phyloP scores from a whole-genome alignment of 2,329 filamentous ascomycete genomes.

The Fusarium sp. region DNA sequence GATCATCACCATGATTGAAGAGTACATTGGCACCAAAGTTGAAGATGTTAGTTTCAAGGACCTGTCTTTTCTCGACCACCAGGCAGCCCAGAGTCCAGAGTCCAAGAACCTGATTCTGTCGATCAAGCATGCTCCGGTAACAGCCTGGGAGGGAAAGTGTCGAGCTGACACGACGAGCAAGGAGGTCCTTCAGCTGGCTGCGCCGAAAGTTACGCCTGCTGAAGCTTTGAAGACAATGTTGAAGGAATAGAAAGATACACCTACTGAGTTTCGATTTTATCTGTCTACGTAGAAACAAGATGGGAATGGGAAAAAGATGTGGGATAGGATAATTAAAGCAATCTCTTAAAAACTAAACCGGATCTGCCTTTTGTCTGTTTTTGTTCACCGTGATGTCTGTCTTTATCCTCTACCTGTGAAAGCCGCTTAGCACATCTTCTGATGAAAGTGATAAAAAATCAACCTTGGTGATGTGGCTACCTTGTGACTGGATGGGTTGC shows the following conservation, averaged over 20 bases:
- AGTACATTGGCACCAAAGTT: neutral
- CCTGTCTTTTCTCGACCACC: accelerated
- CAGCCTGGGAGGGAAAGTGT: neutral
- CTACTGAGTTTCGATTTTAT: no score
- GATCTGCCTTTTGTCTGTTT: no score
- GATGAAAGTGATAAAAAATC: no score
- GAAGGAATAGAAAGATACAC: no score
- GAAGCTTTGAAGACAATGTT: neutral
- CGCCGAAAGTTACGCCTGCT: neutral
- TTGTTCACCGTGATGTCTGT: accelerated
- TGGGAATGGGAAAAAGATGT: no score
- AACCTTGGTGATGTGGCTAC: no score
- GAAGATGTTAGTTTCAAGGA: neutral
- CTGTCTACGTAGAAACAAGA: no score
- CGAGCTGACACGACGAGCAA: neutral
- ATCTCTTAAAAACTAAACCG: no score
- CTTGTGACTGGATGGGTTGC: no score
- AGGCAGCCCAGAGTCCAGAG: neutral
- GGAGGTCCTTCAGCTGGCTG: neutral
- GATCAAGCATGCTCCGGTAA: accelerated
- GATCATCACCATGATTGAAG: neutral
- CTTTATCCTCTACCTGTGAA: no score
- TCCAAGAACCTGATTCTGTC: neutral
- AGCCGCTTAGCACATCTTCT: no score
- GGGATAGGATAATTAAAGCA: no score